These are phyloP conservation scores for Stentor roeselii DNA, from an alignment of 73 alveolate species.

Conservation along the genomic window DNA sequence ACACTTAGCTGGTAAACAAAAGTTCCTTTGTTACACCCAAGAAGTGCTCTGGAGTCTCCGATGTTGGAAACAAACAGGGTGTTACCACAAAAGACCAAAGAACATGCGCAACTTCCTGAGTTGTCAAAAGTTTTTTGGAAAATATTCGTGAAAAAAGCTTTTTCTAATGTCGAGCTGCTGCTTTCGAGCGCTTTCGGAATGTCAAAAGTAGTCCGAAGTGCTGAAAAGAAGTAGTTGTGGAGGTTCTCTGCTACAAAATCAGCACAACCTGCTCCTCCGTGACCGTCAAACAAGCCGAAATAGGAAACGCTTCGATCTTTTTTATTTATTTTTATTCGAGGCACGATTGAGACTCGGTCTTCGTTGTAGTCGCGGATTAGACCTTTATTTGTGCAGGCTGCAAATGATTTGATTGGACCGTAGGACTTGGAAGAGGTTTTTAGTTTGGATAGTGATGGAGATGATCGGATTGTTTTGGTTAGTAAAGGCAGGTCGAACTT, in stretches of 20 bases:
- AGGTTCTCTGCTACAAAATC: slow-evolving; percentile 92
- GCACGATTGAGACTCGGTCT: slow-evolving; percentile 92
- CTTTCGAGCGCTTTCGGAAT: slow-evolving; percentile 84
- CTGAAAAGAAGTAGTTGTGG: slow-evolving; percentile 72
- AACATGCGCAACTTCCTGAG: slow-evolving; percentile 82
- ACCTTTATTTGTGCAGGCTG: slow-evolving; percentile 97
- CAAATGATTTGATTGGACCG: slow-evolving; percentile 87
- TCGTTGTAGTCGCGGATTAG: slow-evolving; percentile 92
- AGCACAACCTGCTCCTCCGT: slow-evolving; percentile 97
- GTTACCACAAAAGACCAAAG: slow-evolving; percentile 63
- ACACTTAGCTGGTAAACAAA: slow-evolving; percentile 64
- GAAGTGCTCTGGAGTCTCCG: slow-evolving; percentile 93
- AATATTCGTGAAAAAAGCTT: slow-evolving; percentile 75
- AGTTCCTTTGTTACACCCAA: slow-evolving; percentile 64
- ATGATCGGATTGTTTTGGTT: no score
- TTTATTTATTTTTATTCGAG: slow-evolving; percentile 62
- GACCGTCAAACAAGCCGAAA: slow-evolving; percentile 99
- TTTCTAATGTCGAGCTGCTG: slow-evolving; percentile 88
- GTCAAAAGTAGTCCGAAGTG: slow-evolving; percentile 62
- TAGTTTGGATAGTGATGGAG: no score
- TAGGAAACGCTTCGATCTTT: slow-evolving; percentile 92
- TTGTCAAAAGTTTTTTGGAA: slow-evolving; percentile 65
- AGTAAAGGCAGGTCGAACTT: no score
- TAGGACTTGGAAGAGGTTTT: slow-evolving; percentile 80
- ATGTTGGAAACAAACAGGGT: slow-evolving; percentile 85